Evolutionary conservation across 176 grass and related monocot genomes (phyloP).

Genomic region (Carex parvula): DNA sequence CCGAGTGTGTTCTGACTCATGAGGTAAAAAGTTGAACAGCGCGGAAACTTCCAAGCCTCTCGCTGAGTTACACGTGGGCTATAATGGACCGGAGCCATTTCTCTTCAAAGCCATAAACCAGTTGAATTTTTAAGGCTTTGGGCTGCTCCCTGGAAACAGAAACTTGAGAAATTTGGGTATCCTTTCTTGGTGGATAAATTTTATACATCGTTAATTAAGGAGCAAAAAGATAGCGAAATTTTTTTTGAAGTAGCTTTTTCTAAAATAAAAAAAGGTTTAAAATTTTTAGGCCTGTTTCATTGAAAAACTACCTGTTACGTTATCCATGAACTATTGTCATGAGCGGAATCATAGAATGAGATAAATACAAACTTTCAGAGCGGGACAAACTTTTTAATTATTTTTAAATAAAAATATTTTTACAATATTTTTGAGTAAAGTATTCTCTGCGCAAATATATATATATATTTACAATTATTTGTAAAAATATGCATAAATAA

Average conservation of each 20-base stretch:
- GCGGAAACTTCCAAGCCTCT: conserved; percentile 6
- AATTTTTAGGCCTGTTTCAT: no score
- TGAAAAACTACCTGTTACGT: no score
- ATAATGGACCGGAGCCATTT: no score
- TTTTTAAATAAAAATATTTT: neutral
- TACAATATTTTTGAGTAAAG: no score
- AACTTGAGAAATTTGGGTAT: neutral
- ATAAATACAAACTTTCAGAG: no score
- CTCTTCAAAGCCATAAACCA: neutral
- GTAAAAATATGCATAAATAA: neutral
- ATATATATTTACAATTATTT: neutral
- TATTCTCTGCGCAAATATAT: no score
- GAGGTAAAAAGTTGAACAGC: neutral
- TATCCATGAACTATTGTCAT: no score
- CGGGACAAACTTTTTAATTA: no score
- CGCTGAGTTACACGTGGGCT: neutral
- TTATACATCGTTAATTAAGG: neutral
- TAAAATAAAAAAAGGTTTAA: no score
- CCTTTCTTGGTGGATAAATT: neutral
- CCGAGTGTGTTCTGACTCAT: neutral
- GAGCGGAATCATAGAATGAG: no score
- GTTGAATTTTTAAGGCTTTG: neutral
- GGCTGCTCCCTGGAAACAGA: neutral
- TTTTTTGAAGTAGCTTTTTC: no score
- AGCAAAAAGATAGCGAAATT: no score